Percentiles rank a stretch among this genome's conserved stretches.
Evolutionary conservation across 2,329 filamentous ascomycete genomes (phyloP).

Genomic region (Raffaelea albimanens): DNA sequence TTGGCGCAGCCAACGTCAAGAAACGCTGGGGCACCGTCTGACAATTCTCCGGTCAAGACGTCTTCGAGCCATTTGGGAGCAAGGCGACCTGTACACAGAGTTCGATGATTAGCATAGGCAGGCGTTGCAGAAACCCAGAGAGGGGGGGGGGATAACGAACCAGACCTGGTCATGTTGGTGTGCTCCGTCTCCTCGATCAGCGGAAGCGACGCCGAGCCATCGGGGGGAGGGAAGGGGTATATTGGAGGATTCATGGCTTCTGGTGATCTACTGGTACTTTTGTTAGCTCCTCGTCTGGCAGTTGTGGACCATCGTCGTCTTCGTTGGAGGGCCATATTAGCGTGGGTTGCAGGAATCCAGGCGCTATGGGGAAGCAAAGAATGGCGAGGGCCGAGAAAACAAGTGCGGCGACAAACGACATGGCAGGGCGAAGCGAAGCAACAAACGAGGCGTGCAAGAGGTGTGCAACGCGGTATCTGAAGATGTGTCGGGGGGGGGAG

Average conservation of each 20-base stretch:
- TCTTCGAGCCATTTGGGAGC: constrained; percentile 16
- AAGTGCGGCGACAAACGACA: neutral
- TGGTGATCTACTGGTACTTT: neutral
- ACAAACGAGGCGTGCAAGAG: neutral
- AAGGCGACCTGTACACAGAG: constrained; percentile 10
- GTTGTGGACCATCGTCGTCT: neutral
- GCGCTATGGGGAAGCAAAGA: neutral
- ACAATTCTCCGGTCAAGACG: constrained; percentile 10
- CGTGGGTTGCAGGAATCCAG: neutral
- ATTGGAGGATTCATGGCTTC: constrained; percentile 10
- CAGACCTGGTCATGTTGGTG: constrained; percentile 2
- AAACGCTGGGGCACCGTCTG: constrained; percentile 1
- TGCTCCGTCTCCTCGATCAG: constrained; percentile 8
- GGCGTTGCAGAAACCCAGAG: neutral
- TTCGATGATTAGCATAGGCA: neutral
- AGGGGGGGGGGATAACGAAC: constrained; percentile 4
- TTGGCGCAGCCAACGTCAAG: constrained; percentile 12
- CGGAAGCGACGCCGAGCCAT: constrained; percentile 3
- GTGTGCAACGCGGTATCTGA: neutral
- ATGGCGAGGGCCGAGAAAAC: neutral
- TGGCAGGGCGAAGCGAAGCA: neutral
- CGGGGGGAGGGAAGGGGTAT: constrained; percentile 8
- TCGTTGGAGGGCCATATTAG: neutral
- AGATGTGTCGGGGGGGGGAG: neutral
- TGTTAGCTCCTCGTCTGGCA: neutral